A percentile compares a stretch with the other conserved stretches of the same genome.
Evolutionary conservation across 2,329 filamentous ascomycete species (phyloP).

Genomic region (Diplodia scrobiculata): DNA sequence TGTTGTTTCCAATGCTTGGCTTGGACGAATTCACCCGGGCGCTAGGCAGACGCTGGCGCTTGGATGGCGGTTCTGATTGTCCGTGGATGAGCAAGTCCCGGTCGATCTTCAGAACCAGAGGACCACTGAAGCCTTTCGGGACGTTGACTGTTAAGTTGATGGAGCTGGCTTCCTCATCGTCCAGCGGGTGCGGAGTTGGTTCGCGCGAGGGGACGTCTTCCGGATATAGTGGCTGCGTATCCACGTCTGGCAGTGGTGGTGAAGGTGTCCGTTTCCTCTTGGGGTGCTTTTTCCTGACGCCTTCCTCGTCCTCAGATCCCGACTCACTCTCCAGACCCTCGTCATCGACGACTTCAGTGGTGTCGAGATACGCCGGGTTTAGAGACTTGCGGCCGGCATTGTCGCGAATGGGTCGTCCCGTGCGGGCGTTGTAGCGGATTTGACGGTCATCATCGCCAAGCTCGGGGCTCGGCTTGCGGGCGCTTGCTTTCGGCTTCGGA

Average conservation of each 20-base stretch:
- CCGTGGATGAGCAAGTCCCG: conserved; percentile 32
- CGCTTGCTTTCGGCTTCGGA: background rate
- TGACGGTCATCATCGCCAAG: conserved; percentile 35
- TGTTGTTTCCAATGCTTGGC: background rate
- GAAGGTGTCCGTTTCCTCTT: conserved; percentile 43
- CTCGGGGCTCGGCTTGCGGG: conserved; percentile 32
- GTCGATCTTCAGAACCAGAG: conserved; percentile 49
- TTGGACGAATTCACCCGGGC: background rate
- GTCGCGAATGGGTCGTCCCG: conserved; percentile 50
- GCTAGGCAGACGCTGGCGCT: conserved; percentile 6
- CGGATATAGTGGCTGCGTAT: conserved; percentile 37
- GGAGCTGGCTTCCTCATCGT: conserved; percentile 32
- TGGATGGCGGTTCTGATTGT: background rate
- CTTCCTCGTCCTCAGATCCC: conserved; percentile 39
- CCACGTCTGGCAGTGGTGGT: conserved; percentile 41
- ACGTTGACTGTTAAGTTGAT: conserved; percentile 52
- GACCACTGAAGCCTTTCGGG: conserved; percentile 50
- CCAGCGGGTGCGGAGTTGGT: conserved; percentile 35
- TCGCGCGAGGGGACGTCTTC: conserved; percentile 37
- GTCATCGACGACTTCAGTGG: conserved; percentile 42
- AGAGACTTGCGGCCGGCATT: conserved; percentile 43
- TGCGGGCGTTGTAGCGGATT: conserved; percentile 40
- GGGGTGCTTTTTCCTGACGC: conserved; percentile 30
- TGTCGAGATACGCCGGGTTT: conserved; percentile 47
- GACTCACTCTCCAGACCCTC: conserved; percentile 41